These are phyloP conservation scores for Hsuehochloa calcarea DNA, from an alignment of 176 grass and related monocot genomes.

Conservation along the genomic window DNA sequence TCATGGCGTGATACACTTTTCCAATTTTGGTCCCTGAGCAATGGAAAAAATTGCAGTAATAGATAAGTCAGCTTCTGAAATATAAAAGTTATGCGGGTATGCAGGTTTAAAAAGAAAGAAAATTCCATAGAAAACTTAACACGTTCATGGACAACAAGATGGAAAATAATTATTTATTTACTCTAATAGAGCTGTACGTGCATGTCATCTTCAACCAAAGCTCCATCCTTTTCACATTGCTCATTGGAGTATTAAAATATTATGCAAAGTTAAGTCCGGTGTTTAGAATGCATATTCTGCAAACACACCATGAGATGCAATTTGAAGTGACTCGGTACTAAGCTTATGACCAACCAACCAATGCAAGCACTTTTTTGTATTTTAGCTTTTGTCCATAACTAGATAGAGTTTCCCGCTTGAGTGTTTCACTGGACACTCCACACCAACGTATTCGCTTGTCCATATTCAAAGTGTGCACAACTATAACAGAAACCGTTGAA, in stretches of 20 bases:
- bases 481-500: neutral
- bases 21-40: neutral
- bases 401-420: constrained; percentile 14
- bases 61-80: neutral
- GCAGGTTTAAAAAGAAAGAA: neutral
- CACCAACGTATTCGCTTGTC: neutral
- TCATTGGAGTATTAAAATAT: neutral
- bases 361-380: neutral
- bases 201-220: neutral
- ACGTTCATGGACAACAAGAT: neutral
- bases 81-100: neutral
- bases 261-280: neutral
- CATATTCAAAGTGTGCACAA: constrained; percentile 1
- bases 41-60: neutral
- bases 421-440: neutral
- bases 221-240: neutral
- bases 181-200: neutral
- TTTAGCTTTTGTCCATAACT: neutral
- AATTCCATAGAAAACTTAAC: neutral
- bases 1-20: neutral
- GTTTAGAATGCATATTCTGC: neutral
- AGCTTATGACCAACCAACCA: neutral
- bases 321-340: neutral
- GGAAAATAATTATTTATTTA: neutral
- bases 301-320: neutral